Evolutionary conservation across 441 rosid species (phyloP).

Genomic region (Populus hybrid): DNA sequence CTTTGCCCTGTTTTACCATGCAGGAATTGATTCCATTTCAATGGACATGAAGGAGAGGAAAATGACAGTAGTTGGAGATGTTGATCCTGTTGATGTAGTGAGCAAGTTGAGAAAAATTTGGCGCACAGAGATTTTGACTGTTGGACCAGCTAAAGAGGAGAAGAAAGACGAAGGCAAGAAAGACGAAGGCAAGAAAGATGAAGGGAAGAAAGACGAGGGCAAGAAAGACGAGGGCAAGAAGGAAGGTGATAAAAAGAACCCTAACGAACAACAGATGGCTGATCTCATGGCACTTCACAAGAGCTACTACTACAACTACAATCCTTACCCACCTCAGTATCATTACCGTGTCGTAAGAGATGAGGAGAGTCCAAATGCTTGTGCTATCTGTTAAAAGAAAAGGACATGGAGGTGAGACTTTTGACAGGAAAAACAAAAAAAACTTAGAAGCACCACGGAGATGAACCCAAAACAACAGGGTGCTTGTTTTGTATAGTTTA

Average conservation of each 20-base stretch:
- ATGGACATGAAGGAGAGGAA: conserved; percentile 55
- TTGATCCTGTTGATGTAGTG: conserved; percentile 46
- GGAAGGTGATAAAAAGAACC: conserved; percentile 30
- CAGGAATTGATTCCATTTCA: conserved; percentile 55
- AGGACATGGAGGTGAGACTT: background rate
- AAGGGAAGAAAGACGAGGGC: too few relatives aligned
- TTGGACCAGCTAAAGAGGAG: conserved; percentile 54
- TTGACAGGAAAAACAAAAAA: background rate
- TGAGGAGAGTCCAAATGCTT: conserved; percentile 53
- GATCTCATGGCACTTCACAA: conserved; percentile 26
- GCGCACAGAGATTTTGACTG: conserved; percentile 33
- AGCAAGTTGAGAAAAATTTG: conserved; percentile 42
- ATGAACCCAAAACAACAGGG: background rate
- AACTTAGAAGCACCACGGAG: background rate
- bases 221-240: conserved; percentile 4
- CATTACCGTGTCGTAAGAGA: conserved; percentile 29
- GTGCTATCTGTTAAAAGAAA: conserved; percentile 40
- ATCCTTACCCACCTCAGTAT: conserved; percentile 23
- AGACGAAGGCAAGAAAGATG: too few relatives aligned
- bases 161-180: conserved; percentile 17
- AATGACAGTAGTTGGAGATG: conserved; percentile 54
- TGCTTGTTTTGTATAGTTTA: background rate
- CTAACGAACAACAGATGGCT: conserved; percentile 28
- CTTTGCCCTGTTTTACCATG: background rate
- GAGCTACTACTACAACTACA: conserved; percentile 2